These are phyloP conservation scores for Flaveria brownii DNA, from an alignment of 129 eudicot genomes.

Conservation along the genomic window DNA sequence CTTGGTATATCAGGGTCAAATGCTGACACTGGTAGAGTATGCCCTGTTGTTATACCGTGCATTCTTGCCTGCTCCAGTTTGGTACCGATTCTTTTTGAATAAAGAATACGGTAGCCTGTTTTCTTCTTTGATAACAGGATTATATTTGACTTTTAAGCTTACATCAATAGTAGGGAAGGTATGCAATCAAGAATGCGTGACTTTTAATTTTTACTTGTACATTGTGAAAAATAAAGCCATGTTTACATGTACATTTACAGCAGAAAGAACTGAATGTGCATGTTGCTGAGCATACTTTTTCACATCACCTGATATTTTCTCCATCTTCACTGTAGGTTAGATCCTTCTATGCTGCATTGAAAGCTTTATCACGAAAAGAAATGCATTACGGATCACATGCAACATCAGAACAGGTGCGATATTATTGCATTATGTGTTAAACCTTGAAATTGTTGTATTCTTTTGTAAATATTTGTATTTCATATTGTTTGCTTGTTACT, in stretches of 20 bases:
- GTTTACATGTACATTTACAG: no score
- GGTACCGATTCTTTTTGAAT: conserved; percentile 73
- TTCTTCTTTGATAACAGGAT: conserved; percentile 65
- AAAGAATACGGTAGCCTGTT: conserved; percentile 69
- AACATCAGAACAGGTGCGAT: conserved; percentile 59
- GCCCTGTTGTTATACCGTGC: conserved; percentile 60
- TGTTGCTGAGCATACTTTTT: no score
- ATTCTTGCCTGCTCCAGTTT: conserved; percentile 68
- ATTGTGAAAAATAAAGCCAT: no score
- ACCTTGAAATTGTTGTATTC: conserved; percentile 7
- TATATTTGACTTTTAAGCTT: conserved; percentile 65
- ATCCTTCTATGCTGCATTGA: conserved; percentile 57
- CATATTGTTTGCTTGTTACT: not conserved
- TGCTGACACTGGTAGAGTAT: conserved; percentile 66
- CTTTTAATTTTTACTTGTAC: not conserved
- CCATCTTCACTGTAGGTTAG: conserved; percentile 43
- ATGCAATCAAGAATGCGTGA: not conserved
- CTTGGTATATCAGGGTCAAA: conserved; percentile 48
- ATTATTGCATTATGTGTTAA: not conserved
- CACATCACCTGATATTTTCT: not conserved
- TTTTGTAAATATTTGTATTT: not conserved
- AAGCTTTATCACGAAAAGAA: conserved; percentile 69
- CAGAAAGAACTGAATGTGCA: no score
- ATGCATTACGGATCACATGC: conserved; percentile 70
- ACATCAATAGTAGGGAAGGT: conserved; percentile 69